Conservation (phyloP, 2,329 filamentous ascomycete species). For the Botrytis medusae region DNA sequence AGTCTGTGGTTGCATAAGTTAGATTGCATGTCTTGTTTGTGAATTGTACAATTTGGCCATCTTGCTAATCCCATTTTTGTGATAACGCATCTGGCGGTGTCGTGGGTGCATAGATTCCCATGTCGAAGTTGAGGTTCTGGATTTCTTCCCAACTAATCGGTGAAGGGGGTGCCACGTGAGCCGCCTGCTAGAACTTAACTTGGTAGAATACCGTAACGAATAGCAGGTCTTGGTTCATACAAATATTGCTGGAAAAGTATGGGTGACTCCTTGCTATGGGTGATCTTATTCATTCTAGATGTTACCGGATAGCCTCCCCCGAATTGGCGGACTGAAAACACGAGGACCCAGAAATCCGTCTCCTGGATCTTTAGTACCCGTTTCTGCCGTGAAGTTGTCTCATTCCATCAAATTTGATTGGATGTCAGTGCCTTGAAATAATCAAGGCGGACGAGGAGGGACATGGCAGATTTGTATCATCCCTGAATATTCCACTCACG, state of each 20-base stretch:
- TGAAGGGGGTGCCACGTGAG: constrained; percentile 18
- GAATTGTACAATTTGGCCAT: constrained; percentile 16
- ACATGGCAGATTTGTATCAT: constrained; percentile 14
- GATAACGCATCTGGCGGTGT: constrained; percentile 17
- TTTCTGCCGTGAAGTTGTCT: constrained; percentile 19
- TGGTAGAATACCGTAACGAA: constrained; percentile 7
- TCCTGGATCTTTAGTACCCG: constrained; percentile 19
- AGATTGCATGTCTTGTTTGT: constrained; percentile 18
- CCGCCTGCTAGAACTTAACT: constrained; percentile 9
- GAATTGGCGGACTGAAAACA: constrained; percentile 19
- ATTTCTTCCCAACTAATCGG: constrained; percentile 17
- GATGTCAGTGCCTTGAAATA: neutral
- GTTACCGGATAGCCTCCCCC: constrained; percentile 22
- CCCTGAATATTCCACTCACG: constrained; percentile 20
- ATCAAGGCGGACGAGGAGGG: constrained; percentile 19
- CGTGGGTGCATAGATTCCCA: constrained; percentile 18
- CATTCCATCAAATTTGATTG: constrained; percentile 11
- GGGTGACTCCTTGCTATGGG: constrained; percentile 11
- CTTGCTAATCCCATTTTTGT: constrained; percentile 16
- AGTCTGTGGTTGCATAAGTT: constrained; percentile 21
- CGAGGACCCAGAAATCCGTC: constrained; percentile 20
- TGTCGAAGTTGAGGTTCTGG: constrained; percentile 20
- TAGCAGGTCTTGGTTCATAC: neutral
- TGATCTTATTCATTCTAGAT: constrained; percentile 21
- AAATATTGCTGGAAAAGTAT: constrained; percentile 7